Conservation (phyloP, 2,329 filamentous ascomycete genomes). For the Chrysoporthe cubensis region DNA sequence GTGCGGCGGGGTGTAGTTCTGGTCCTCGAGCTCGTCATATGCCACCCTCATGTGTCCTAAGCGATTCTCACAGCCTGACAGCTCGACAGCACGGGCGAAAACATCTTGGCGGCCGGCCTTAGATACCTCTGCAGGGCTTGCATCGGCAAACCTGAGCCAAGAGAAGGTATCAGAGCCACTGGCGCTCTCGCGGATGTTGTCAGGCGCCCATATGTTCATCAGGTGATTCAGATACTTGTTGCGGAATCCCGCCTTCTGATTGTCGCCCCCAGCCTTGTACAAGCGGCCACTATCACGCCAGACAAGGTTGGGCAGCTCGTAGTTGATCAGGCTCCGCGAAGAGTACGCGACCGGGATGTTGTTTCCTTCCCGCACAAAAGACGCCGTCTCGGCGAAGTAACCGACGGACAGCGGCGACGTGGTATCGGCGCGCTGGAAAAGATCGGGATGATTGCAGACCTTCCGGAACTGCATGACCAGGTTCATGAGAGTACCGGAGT, state of each 20-base stretch:
- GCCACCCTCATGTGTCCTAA: conserved; percentile 68
- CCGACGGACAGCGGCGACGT: conserved; percentile 81
- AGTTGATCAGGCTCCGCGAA: conserved; percentile 83
- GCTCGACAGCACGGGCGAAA: conserved; percentile 72
- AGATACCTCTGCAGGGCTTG: conserved; percentile 73
- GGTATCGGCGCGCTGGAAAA: conserved; percentile 94
- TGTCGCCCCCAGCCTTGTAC: conserved; percentile 72
- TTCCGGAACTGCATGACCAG: conserved; percentile 99
- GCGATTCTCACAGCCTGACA: conserved; percentile 59
- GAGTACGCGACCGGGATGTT: conserved; percentile 85
- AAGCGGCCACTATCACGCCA: conserved; percentile 81
- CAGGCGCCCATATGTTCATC: conserved; percentile 88
- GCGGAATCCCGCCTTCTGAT: conserved; percentile 76
- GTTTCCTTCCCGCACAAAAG: conserved; percentile 86
- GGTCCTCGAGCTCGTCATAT: conserved; percentile 69
- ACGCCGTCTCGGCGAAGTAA: conserved; percentile 93
- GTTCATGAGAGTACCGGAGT: conserved; percentile 97
- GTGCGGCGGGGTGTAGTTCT: conserved; percentile 71
- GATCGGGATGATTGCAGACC: conserved; percentile 96
- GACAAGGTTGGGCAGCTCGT: conserved; percentile 79
- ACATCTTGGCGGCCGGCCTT: conserved; percentile 70
- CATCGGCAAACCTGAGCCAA: conserved; percentile 85
- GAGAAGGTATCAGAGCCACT: conserved; percentile 73
- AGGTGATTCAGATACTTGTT: conserved; percentile 76
- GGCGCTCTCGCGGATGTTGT: conserved; percentile 71